Percentiles rank a stretch among this genome's conserved stretches.
Conservation (phyloP, 1,284 basidiomycete species). For the Mycena sp. region DNA sequence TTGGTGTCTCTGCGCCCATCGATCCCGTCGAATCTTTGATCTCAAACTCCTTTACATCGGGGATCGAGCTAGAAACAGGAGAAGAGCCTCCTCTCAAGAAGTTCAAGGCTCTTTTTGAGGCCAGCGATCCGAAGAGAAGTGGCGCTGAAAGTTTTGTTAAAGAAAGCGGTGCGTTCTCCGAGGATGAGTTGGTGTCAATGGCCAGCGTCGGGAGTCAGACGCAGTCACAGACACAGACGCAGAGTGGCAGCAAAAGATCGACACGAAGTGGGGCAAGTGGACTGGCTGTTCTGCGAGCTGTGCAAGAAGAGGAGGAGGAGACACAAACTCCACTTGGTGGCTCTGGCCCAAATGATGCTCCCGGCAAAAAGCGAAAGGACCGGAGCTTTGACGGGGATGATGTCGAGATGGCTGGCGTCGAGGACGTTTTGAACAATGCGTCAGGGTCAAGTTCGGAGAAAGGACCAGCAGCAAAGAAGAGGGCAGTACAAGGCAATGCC, state of each 20-base stretch:
- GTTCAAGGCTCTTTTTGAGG: conserved; percentile 76
- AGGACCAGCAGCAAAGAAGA: conserved; percentile 30
- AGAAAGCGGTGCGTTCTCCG: conserved; percentile 32
- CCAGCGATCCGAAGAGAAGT: conserved; percentile 61
- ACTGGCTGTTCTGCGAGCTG: conserved; percentile 43
- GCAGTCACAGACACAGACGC: conserved; percentile 51
- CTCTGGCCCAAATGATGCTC: conserved; percentile 10
- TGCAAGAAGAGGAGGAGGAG: conserved; percentile 69
- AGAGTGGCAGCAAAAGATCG: conserved; percentile 30
- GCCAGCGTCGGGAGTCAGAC: conserved; percentile 37
- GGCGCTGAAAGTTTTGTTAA: conserved; percentile 35
- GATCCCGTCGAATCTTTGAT: not conserved
- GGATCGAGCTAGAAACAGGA: conserved; percentile 12
- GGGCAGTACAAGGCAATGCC: conserved; percentile 16
- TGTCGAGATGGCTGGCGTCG: conserved; percentile 50
- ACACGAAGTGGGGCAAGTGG: conserved; percentile 16
- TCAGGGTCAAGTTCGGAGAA: conserved; percentile 23
- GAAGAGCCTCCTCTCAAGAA: conserved; percentile 71
- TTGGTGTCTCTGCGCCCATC: conserved; percentile 11
- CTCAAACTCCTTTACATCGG: conserved; percentile 19
- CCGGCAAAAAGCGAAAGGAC: conserved; percentile 49
- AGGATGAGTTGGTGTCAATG: conserved; percentile 23
- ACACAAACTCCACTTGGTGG: conserved; percentile 5
- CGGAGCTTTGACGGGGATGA: conserved; percentile 43
- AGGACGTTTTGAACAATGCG: conserved; percentile 22